Evolutionary conservation across 148 eudicot species (phyloP).

Genomic region (Talinum fruticosum): DNA sequence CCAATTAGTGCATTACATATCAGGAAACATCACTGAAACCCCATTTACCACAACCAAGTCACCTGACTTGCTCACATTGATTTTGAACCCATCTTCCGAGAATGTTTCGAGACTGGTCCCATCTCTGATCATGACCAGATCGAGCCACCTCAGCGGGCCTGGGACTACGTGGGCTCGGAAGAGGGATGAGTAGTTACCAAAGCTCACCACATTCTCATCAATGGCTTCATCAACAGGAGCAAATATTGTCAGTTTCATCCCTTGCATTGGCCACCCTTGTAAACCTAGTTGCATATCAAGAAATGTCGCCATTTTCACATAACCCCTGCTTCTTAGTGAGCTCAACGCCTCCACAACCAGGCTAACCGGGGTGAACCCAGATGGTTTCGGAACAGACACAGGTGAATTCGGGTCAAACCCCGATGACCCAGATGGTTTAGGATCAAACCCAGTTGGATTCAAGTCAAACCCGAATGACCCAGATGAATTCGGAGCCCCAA

Average conservation of each 20-base stretch:
- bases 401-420: neutral
- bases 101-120: neutral
- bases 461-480: neutral
- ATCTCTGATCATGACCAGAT: neutral
- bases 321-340: neutral
- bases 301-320: constrained; percentile 11
- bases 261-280: neutral
- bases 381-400: neutral
- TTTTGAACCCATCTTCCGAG: constrained; percentile 8
- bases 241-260: constrained; percentile 2
- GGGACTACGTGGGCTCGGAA: neutral
- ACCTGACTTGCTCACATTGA: constrained; percentile 2
- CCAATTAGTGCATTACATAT: neutral
- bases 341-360: constrained; percentile 2
- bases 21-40: neutral
- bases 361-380: neutral
- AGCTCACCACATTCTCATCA: neutral
- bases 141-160: neutral
- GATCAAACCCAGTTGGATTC: neutral
- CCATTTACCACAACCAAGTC: constrained; percentile 1
- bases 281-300: constrained; percentile 15
- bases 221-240: constrained; percentile 10
- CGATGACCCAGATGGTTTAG: neutral
- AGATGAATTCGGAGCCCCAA: neutral
- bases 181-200: neutral